Base-by-base conservation (phyloP, 352 stramenopile genomes). In the Globisporangium megalacanthum region DNA sequence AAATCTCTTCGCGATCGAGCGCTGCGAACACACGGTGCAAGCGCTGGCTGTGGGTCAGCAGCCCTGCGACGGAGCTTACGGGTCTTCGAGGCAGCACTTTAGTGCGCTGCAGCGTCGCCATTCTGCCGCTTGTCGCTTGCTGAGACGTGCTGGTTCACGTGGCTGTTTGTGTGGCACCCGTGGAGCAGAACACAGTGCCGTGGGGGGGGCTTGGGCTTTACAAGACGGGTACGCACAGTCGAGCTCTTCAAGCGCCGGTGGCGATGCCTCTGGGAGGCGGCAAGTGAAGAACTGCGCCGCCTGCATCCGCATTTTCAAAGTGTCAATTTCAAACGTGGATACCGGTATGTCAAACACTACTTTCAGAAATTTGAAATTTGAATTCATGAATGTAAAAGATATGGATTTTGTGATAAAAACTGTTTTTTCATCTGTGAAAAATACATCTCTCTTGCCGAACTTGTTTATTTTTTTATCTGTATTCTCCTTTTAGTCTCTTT, bases 11-110 rank as follows among this genome's bases (percentile, higher is more conserved):
- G 22, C 75, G 74, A 20, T 81, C 67, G 41, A 77, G 64, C 44
- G 52, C 60, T 31, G 39, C 47, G 47, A 83, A 49, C 9, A 54
- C 66, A 35, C 56, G 61, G 44, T 84, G 65, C 31, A 84, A 36
- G 8, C 53, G 46, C 10, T 66, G 72, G 64, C 74, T 76, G 47
- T 77, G 69, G 29, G 69, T 49, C 48, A 79, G 17, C 31, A 84
- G 51, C 4, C 58, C 61, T 41, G 51, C 60, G 42, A 84, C 65
- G 8, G 67, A 63, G 51, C 53, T 56, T 54, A 62, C 61, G 39
- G 63, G 52, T 56, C 65, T 72, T 42, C 72, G 49, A 15, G 67
- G 55, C 29, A 72, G 72, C 48, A 84, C 70, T 42, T 84, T 84
- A 1, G 74, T 79, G 25, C 59, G 56, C 41, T 65, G 59, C 36